Base-by-base conservation (phyloP, 2,329 filamentous ascomycete species). In the Rhynchosporium graminicola region DNA sequence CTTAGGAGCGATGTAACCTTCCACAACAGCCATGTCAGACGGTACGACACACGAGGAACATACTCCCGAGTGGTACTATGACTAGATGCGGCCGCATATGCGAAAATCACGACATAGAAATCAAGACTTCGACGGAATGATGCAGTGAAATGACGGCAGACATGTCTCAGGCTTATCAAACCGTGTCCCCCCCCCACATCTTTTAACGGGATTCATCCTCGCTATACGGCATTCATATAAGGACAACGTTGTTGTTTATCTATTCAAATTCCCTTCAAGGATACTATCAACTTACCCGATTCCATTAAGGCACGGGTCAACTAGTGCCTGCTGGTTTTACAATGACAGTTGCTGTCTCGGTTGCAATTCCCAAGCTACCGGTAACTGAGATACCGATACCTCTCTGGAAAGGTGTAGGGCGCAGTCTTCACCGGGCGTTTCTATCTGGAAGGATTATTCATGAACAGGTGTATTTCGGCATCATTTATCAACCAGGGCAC, bases 321-420 rank as follows among this genome's bases (percentile, higher is more conserved):
- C 15, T 33, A 31, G 26, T 13, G 15, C 20, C 15, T 29, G 13
- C 26, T 56, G 52, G 8, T 38, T 20, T 43, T 56, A 20, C 38
- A 56, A 33, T 26, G 5, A 31, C 38, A 33, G 12, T 13, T 56
- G 33, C 20, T 38, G 48, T 38, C 31, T 52, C 48, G 13, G 48
- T 52, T 33, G 48, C 7, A 20, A 52, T 54, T 54, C 36, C 50
- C 50, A 54, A 54, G n/a, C n/a, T 33, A 13, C 36, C 36, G 50
- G 50, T 54, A 28, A 10, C 20, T 9, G n/a, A 54, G 38, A 42
- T 42, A 42, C 50, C 40, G 9, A 20, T 38, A 10, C 38, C 50
- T 40, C 26, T n/a, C 33, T 12, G 38, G 15, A 9, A 33, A 9
- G 50, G 50, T 40, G 28, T 54, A 54, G 40, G 40, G 10, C 20